These are phyloP conservation scores for Xylaria sp. DNA, from an alignment of 2,329 filamentous ascomycete genomes.

Conservation along the genomic window DNA sequence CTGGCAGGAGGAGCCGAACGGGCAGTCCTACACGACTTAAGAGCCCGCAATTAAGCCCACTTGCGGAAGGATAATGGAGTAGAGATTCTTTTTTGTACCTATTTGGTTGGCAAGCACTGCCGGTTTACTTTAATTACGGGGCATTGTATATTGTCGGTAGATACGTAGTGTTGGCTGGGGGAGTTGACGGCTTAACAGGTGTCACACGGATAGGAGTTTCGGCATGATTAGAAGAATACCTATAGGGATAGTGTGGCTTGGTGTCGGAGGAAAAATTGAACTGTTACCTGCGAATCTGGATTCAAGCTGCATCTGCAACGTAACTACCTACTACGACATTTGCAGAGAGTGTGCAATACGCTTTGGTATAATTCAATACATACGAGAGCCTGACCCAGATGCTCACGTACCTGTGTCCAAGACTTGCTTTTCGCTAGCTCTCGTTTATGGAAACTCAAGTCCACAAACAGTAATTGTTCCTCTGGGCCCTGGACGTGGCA, in stretches of 20 bases:
- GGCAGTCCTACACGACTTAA: slow-evolving; percentile 68
- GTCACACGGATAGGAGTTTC: slow-evolving; percentile 28
- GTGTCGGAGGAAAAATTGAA: slow-evolving; percentile 10
- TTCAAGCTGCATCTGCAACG: not conserved
- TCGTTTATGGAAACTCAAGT: not conserved
- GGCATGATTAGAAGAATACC: slow-evolving; percentile 27
- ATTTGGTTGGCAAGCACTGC: slow-evolving; percentile 20
- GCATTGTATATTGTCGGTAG: slow-evolving; percentile 22
- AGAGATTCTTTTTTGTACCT: slow-evolving; percentile 34
- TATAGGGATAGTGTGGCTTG: slow-evolving; percentile 5
- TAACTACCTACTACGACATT: not conserved
- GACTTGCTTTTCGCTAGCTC: not conserved
- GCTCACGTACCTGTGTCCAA: not conserved
- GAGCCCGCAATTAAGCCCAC: slow-evolving; percentile 64
- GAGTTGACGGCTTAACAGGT: slow-evolving; percentile 10
- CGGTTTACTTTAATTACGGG: slow-evolving; percentile 7
- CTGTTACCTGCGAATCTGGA: not conserved
- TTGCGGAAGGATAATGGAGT: slow-evolving; percentile 54
- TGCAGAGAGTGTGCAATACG: not conserved
- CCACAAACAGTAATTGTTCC: not conserved
- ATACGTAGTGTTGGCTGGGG: slow-evolving; percentile 6
- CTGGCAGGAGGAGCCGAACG: slow-evolving; percentile 66
- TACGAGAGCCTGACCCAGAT: not conserved
- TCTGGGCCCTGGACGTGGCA: not conserved
- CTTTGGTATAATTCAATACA: not conserved